A percentile compares a stretch with the other conserved stretches of the same genome.
These are phyloP conservation scores for Thymus quinquecostatus DNA, from an alignment of 257 asterid species.

Conservation along the genomic window DNA sequence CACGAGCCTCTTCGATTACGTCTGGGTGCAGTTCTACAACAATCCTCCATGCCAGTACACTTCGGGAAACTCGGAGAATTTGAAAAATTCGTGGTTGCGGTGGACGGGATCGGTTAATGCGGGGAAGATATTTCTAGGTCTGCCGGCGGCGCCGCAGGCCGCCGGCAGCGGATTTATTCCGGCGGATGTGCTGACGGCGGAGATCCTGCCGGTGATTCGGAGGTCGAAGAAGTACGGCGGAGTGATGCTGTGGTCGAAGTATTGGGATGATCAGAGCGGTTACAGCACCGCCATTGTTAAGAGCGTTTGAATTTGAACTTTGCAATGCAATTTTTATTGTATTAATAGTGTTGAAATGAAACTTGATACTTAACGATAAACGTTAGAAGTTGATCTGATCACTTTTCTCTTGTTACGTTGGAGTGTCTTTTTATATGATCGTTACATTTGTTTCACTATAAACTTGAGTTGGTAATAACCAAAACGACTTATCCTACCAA, in stretches of 20 bases:
- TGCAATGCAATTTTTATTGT: no score
- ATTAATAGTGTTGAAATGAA: no score
- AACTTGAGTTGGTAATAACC: no score
- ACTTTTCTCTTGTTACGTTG: no score
- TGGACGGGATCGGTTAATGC: constrained; percentile 50
- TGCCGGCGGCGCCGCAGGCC: constrained; percentile 62
- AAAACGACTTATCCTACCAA: no score
- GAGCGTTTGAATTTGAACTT: constrained; percentile 33
- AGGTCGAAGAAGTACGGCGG: constrained; percentile 64
- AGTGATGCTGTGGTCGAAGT: constrained; percentile 80
- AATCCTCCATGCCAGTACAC: constrained; percentile 62
- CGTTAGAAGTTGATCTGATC: no score
- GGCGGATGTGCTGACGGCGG: constrained; percentile 41
- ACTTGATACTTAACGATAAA: no score
- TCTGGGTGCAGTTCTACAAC: constrained; percentile 79
- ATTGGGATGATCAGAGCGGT: constrained; percentile 57
- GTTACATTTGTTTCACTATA: no score
- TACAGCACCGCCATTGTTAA: constrained; percentile 48
- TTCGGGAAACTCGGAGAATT: constrained; percentile 37
- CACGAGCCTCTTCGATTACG: constrained; percentile 58
- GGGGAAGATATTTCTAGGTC: constrained; percentile 57
- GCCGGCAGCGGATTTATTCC: constrained; percentile 78
- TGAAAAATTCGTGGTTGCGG: constrained; percentile 49
- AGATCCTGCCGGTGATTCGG: constrained; percentile 57
- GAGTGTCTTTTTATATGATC: no score